phyloP scores from a whole-genome alignment of 371 early-diverging fungal species.

The Rhizomucor miehei region DNA sequence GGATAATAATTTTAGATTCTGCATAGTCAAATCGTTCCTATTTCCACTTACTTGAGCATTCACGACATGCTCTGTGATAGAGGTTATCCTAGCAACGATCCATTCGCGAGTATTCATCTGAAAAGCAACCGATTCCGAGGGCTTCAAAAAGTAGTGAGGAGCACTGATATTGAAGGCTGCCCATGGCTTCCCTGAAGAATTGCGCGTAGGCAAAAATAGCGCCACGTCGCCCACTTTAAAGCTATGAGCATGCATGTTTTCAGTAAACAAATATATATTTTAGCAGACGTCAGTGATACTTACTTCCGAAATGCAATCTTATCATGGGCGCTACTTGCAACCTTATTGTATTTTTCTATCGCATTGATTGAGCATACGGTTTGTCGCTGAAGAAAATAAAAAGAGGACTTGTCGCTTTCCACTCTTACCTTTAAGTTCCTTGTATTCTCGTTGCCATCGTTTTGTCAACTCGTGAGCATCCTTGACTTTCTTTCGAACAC shows the following conservation, averaged over 20 bases:
- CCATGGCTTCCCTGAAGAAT: slow-evolving; percentile 72
- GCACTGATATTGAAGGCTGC: slow-evolving; percentile 79
- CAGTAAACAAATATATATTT: neutral
- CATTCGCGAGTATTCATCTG: slow-evolving; percentile 60
- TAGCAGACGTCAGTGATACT: slow-evolving; percentile 6
- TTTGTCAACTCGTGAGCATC: slow-evolving; percentile 45
- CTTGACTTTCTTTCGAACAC: slow-evolving; percentile 40
- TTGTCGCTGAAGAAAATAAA: neutral
- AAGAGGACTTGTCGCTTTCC: neutral
- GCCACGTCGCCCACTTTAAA: slow-evolving; percentile 73
- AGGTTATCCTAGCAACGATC: slow-evolving; percentile 66
- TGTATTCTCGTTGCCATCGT: slow-evolving; percentile 38
- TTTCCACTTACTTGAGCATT: slow-evolving; percentile 24
- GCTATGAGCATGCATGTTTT: slow-evolving; percentile 17
- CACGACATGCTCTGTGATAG: slow-evolving; percentile 54
- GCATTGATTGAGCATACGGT: neutral
- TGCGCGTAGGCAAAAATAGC: slow-evolving; percentile 73
- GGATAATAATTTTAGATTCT: neutral
- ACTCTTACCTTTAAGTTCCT: slow-evolving; percentile 33
- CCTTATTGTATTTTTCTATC: slow-evolving; percentile 53
- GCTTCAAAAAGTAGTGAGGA: slow-evolving; percentile 72
- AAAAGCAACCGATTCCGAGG: slow-evolving; percentile 36
- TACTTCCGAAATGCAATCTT: slow-evolving; percentile 67
- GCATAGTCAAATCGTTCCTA: no score
- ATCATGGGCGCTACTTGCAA: slow-evolving; percentile 35